phyloP scores from a whole-genome alignment of 2,329 filamentous ascomycete species.

The Byssothecium circinans region DNA sequence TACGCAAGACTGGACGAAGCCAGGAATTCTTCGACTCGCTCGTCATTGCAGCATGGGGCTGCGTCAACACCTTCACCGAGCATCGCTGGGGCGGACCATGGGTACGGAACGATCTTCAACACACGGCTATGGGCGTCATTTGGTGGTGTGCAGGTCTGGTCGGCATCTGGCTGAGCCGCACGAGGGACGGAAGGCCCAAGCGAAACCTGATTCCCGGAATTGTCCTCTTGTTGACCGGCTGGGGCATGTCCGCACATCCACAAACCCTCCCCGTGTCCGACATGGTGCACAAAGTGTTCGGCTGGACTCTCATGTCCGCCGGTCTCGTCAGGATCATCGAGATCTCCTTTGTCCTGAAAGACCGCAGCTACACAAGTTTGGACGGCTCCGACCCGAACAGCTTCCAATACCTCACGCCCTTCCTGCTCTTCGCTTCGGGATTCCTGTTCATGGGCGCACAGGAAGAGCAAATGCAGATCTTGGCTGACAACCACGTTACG shows the following conservation, averaged over 20 bases:
- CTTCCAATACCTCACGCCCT: constrained; percentile 71
- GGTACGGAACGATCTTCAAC: constrained; percentile 93
- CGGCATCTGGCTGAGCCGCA: constrained; percentile 88
- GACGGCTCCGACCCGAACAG: constrained; percentile 71
- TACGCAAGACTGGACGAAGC: constrained; percentile 77
- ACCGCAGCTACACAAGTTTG: constrained; percentile 65
- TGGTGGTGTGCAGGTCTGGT: constrained; percentile 96
- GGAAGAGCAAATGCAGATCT: constrained; percentile 88
- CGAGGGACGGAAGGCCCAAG: constrained; percentile 80
- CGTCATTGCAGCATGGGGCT: constrained; percentile 92
- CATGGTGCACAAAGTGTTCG: constrained; percentile 86
- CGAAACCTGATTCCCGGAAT: constrained; percentile 91
- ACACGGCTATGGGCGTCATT: constrained; percentile 98
- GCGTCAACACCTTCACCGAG: constrained; percentile 97
- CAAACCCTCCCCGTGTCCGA: constrained; percentile 82
- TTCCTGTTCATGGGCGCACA: constrained; percentile 98
- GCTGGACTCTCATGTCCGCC: constrained; percentile 91
- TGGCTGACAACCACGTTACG: constrained; percentile 73
- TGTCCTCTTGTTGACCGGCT: constrained; percentile 89
- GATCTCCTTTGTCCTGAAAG: constrained; percentile 81
- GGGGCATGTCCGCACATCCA: constrained; percentile 91
- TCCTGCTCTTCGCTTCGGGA: constrained; percentile 84
- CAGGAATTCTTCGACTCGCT: constrained; percentile 96
- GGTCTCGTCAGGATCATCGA: constrained; percentile 85
- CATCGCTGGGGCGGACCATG: constrained; percentile 89